Base-by-base conservation (phyloP, 768 basidiomycete species). In the Trametes villosa region DNA sequence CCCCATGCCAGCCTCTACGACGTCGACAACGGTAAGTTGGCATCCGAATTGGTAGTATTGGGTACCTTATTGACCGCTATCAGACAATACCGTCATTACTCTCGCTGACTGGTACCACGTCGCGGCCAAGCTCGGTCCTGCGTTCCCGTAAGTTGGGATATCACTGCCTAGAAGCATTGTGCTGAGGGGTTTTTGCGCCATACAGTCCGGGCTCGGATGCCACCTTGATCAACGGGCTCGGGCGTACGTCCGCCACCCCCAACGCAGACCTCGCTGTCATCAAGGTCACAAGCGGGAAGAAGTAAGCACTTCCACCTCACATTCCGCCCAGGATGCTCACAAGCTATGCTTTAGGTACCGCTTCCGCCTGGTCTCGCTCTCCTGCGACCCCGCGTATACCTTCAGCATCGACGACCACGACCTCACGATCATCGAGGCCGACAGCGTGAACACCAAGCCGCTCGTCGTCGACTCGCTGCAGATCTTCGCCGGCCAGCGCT, bases 381-480 rank as follows among this genome's bases (percentile, higher is more conserved):
- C 79, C 6, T 83, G 83, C 69, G 78, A 80, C 49, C 76, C 70
- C 2, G 73, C 74, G 56, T 77, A 73, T 64, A 64, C 60, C 3
- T 78, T 83, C 72, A 79, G 76, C 13, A 81, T 83, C 54, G 79
- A 81, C 44, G 67, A 69, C 8, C 82, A 83, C 65, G 44, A 33
- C 40, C 57, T 83, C 56, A 82, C 77, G 0, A 64, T 83, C 57
- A 82, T 83, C 44, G 82, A 83, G 68, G 79, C 74, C 2, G 82
- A 83, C 48, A 77, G 77, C 4, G 59, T 73, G 34, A 76, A 75
- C 50, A 70, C 74, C 6, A 47, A 73, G 26, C 81, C 83, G 0
- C 60, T 77, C 17, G 57, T 53, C 4, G 79, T 81, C 13, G 75
- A 81, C 65, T 69, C 69, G 3, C 70, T 83, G 13, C 70, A 76